These are phyloP conservation scores for Fibroporia radiculosa DNA, from an alignment of 768 basidiomycete genomes.

Conservation along the genomic window DNA sequence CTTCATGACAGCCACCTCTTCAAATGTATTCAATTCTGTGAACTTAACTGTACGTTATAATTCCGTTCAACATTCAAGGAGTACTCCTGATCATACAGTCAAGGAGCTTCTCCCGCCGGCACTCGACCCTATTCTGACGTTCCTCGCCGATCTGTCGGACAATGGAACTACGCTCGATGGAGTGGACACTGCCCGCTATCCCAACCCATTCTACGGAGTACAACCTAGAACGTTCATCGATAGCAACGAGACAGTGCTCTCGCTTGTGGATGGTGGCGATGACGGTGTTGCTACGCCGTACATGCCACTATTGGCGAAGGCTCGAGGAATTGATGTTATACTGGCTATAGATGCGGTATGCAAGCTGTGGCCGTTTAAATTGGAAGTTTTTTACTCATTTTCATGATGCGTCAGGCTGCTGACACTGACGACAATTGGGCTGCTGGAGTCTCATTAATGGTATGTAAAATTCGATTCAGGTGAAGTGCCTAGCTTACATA, in stretches of 20 bases:
- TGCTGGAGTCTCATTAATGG: slow-evolving; percentile 43
- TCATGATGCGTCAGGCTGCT: neutral
- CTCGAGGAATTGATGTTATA: slow-evolving; percentile 64
- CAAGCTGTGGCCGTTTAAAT: neutral
- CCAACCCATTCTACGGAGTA: slow-evolving; percentile 44
- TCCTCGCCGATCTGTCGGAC: slow-evolving; percentile 24
- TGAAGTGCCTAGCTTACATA: neutral
- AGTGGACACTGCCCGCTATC: slow-evolving; percentile 9
- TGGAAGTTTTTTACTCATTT: neutral
- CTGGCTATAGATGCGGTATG: slow-evolving; percentile 57
- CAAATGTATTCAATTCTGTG: slow-evolving; percentile 59
- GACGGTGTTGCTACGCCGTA: slow-evolving; percentile 67
- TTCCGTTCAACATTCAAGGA: neutral
- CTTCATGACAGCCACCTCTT: slow-evolving; percentile 71
- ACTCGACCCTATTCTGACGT: slow-evolving; percentile 34
- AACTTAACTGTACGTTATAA: slow-evolving; percentile 10
- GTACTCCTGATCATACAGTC: neutral
- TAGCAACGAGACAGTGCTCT: slow-evolving; percentile 40
- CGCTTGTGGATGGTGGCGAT: slow-evolving; percentile 65
- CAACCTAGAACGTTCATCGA: slow-evolving; percentile 44
- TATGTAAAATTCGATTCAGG: slow-evolving; percentile 19
- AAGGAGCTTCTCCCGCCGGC: neutral
- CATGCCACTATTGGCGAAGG: slow-evolving; percentile 61
- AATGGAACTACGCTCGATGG: slow-evolving; percentile 5
- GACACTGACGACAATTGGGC: slow-evolving; percentile 41